Percentiles rank a stretch among this genome's conserved stretches.
Evolutionary conservation across 768 basidiomycete genomes (phyloP).

Genomic region (Mycena latifolia): DNA sequence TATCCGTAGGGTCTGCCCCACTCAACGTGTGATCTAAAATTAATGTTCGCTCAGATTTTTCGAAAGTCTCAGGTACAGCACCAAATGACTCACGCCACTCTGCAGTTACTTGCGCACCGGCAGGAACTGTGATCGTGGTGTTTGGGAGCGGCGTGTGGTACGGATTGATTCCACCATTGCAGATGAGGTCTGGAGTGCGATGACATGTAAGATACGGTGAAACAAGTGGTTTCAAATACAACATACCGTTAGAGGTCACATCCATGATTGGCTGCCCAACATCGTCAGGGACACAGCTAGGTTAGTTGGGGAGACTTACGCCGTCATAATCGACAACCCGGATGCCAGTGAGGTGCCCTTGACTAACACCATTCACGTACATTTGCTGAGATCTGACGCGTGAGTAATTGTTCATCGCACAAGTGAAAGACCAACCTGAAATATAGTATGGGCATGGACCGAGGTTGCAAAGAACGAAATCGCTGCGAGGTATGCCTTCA

Average conservation of each 20-base stretch:
- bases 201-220: background rate
- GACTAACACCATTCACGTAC: constrained; percentile 63
- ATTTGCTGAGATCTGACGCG: constrained; percentile 48
- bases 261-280: constrained; percentile 63
- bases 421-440: constrained; percentile 18
- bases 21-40: constrained; percentile 53
- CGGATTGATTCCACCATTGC: constrained; percentile 72
- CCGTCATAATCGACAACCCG: constrained; percentile 60
- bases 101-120: constrained; percentile 64
- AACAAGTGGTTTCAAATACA: background rate
- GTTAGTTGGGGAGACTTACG: constrained; percentile 37
- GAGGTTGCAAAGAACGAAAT: constrained; percentile 14
- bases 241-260: constrained; percentile 60
- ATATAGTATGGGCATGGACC: constrained; percentile 29
- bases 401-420: background rate
- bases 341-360: constrained; percentile 58
- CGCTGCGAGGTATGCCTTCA: constrained; percentile 9
- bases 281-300: background rate
- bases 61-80: constrained; percentile 32
- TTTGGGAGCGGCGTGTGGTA: constrained; percentile 61
- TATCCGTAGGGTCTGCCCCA: constrained; percentile 55
- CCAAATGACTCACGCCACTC: constrained; percentile 55
- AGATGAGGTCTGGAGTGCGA: constrained; percentile 52
- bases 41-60: constrained; percentile 14
- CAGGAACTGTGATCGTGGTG: constrained; percentile 61